Conservation (phyloP, 495 filamentous ascomycete species). For the Chaetomium tenue region DNA sequence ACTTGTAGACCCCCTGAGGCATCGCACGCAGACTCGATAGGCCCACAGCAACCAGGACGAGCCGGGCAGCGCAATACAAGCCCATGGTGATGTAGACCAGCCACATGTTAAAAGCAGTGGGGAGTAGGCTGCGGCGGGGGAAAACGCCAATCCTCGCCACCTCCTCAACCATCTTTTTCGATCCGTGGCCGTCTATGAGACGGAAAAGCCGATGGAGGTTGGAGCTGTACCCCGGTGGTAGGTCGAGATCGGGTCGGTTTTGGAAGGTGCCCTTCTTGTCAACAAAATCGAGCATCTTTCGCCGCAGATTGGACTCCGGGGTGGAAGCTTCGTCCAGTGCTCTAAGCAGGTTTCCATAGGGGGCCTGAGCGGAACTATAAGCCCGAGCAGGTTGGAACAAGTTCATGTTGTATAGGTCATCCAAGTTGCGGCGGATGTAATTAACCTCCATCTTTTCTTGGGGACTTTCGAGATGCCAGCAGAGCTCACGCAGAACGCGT, state of each 20-base stretch:
- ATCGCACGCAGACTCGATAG: constrained; percentile 12
- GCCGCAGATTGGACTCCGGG: background rate
- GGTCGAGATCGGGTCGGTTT: background rate
- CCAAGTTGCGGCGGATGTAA: too few species aligned
- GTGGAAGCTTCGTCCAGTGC: background rate
- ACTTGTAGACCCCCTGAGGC: constrained; percentile 5
- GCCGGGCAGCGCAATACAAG: background rate
- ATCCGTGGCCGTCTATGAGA: background rate
- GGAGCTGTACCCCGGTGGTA: background rate
- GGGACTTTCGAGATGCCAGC: too few species aligned
- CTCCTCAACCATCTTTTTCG: constrained; percentile 5
- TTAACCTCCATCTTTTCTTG: too few species aligned
- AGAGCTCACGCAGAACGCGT: too few species aligned
- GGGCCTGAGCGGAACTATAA: too few species aligned
- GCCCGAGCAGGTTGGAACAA: too few species aligned
- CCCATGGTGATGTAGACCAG: background rate
- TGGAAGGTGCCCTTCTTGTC: background rate
- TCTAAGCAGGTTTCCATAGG: background rate
- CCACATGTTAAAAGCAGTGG: background rate
- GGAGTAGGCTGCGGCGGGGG: background rate
- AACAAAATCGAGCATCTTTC: background rate
- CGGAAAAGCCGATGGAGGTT: background rate
- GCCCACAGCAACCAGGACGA: background rate
- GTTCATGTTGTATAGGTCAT: too few species aligned
- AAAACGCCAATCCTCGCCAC: background rate